Base-by-base conservation (phyloP, 2,329 filamentous ascomycete species). In the Reticulascus tulasneorum region DNA sequence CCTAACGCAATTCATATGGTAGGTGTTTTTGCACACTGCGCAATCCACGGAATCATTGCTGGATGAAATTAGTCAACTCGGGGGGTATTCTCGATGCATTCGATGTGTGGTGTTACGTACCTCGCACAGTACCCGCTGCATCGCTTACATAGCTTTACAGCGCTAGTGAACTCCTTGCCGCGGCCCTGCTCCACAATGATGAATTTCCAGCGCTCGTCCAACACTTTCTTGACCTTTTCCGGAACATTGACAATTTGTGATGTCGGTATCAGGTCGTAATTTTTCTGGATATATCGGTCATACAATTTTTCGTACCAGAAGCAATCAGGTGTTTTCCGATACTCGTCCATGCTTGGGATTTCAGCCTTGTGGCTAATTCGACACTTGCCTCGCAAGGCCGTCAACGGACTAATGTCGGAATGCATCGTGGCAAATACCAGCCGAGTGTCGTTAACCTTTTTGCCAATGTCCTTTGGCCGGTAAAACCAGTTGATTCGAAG, bases 261-360 rank as follows among this genome's bases (percentile, higher is more conserved):
- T 11, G 90, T 94, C 2, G 93, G 91, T 44, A 98, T 91, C 36
- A 96, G 86, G 53, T 98, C 93, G 72, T 97, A 97, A 63, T 91
- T 90, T 46, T 94, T 90, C 58, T 95, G 89, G 47, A 98, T 97
- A 66, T 97, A 98, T 40, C 93, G 86, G 66, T 98, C 93, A 62
- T 94, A 97, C 51, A 97, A 79, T 58, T 96, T 94, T 54, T 95
- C 91, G 59, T 87, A 98, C 86, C 90, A 98, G 60, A 98, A 98
- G 49, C 76, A 82, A 63, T 98, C 87, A 51, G 84, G 84, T 18
- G 73, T 78, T 59, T 86, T 91, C 57, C 90, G 86, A 59, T 90
- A 95, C 34, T 82, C 78, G 38, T 94, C 86, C 48, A 96, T 66
- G 54, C 86, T 82, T 23, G 77, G 66, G 43, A 97, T 91, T 59